Evolutionary conservation across 2,329 filamentous ascomycete genomes (phyloP), one percentile per base, ranked within the genome.

Genomic region (Fonsecaea pedrosoi): DNA sequence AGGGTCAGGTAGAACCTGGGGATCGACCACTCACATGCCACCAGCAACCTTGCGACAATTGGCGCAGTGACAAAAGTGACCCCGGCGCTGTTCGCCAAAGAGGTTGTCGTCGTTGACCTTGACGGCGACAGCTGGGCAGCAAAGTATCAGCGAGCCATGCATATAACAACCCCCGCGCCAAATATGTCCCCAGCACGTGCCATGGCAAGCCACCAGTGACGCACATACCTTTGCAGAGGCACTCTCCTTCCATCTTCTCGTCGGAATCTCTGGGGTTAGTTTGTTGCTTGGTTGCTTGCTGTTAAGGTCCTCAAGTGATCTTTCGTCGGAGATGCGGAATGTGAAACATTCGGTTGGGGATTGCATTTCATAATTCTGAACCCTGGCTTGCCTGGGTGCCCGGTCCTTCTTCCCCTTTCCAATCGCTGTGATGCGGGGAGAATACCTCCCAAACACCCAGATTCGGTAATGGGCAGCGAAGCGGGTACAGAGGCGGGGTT

Each of bases 11-110:
- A 42, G 40, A 42, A 42, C 15, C 15, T 10, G 37, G 12, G 37
- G 15, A 40, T 40, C 37, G 15, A 1, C 18, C n/a, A 68, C 63
- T 35, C 62, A 69, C 67, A 69, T 62, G 66, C 78, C 80, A 55
- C 83, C 82, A 1, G 82, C 77, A 0, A 81, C 77, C 72, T 84
- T 85, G 50, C 82, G 79, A 74, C 83, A 85, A 67, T 85, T 86
- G 38, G 76, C 74, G 73, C 84, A 85, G 68, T 85, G 81, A 73
- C 83, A 85, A 7, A 84, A 73, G 69, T 83, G 80, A 1, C 83
- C 82, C 35, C 81, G 74, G 6, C 77, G 77, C 38, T 76, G 75
- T 10, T 76, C 77, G 35, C 69, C 69, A 72, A 84, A 85, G 25
- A 84, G 79, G 18, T 83, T 80, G 12, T 71, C 68, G 68, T 84